These are phyloP conservation scores for Verbascum thapsus DNA, from an alignment of 257 asterid genomes.

Conservation along the genomic window DNA sequence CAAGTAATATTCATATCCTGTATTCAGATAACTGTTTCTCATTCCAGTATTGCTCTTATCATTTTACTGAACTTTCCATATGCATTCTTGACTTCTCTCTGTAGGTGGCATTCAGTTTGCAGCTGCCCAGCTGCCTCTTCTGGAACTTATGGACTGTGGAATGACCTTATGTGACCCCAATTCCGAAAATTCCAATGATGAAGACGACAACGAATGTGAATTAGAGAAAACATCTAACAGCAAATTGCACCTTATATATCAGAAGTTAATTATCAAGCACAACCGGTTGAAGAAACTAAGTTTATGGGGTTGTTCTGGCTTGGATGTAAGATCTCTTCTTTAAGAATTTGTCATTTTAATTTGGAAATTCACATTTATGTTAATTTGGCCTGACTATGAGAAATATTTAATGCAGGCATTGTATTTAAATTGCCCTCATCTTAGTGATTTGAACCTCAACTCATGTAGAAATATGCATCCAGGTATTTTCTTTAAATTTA, in stretches of 20 bases:
- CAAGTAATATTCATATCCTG: constrained; percentile 58
- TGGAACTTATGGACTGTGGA: constrained; percentile 96
- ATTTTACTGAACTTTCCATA: constrained; percentile 14
- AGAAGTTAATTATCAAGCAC: constrained; percentile 92
- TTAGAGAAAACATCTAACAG: constrained; percentile 52
- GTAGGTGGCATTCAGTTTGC: constrained; percentile 99
- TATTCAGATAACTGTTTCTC: neutral
- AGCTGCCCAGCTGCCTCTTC: constrained; percentile 78
- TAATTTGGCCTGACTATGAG: constrained; percentile 25
- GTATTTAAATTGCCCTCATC: constrained; percentile 80
- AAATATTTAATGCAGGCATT: constrained; percentile 64
- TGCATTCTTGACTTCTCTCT: no score
- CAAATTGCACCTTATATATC: constrained; percentile 67
- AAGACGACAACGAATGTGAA: constrained; percentile 43
- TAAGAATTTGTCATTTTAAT: neutral
- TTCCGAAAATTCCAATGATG: constrained; percentile 40
- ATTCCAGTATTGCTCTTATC: neutral
- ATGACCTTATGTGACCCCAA: constrained; percentile 77
- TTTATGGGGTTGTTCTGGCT: constrained; percentile 98
- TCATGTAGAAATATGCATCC: constrained; percentile 82
- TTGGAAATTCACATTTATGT: constrained; percentile 11
- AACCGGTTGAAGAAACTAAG: constrained; percentile 81
- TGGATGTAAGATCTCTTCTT: constrained; percentile 69
- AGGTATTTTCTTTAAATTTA: constrained; percentile 45
- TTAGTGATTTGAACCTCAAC: constrained; percentile 79